Evolutionary conservation across 805 yeast genomes (phyloP), one percentile per base, ranked within the genome.

Genomic region (Pachysolen tannophilus): DNA sequence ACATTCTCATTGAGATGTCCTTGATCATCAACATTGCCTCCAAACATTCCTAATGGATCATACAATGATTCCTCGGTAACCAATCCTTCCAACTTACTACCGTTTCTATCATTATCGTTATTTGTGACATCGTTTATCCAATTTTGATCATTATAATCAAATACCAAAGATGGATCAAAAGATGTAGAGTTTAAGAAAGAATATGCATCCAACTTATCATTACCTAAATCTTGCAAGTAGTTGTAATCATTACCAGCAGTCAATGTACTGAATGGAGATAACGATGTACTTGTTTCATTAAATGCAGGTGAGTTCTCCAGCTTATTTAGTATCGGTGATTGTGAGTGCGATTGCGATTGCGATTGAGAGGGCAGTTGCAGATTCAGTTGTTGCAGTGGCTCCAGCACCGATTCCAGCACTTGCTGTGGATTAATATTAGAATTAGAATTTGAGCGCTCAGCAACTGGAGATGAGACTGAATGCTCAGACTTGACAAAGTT

Each of bases 51-150:
- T 28, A 73, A 61, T 27, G 79, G 76, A 52, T 76, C 82, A 47
- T 71, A 72, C 20, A 64, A 50, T 1, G 78, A 68, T 42, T 74
- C 79, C 49, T 76, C 82, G 2, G 74, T 65, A 3, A 71, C 69
- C 37, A 76, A 53, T 16, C 54, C 48, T 7, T 59, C 54, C 10
- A 70, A 47, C 8, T 72, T 67, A 3, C 9, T 8, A 6, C 11
- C 16, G 8, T 72, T 67, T 3, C 9, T 8, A 6, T 7, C 16
- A 13, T 9, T 4, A 11, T 21, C n/a, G 39, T 66, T 71, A 2
- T 42, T 38, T 10, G 50, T 50, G 6, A 26, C 37, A 18, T 46
- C 44, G 26, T 34, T 28, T 31, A 33, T 34, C 15, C 30, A 27
- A 8, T 28, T 33, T 29, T 28, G 33, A 19, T 39, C 35, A 28